Evolutionary conservation across 164 flowering plant genomes (phyloP).

Genomic region (Sextonia rubra): DNA sequence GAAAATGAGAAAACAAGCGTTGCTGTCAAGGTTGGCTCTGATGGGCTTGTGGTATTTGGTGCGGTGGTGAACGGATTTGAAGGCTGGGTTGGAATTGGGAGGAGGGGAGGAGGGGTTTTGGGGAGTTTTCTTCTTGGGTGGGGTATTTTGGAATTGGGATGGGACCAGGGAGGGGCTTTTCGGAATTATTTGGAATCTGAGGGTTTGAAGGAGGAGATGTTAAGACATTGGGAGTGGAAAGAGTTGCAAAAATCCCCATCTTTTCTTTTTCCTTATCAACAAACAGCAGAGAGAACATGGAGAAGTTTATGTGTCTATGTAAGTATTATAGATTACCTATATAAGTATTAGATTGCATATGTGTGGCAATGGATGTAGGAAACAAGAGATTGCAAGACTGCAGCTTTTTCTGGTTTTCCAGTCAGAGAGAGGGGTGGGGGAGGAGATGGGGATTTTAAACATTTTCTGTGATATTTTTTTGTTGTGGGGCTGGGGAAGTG

Average conservation of each 20-base stretch:
- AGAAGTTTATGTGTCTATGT: neutral
- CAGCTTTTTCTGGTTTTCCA: neutral
- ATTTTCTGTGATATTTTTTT: no score
- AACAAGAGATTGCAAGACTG: neutral
- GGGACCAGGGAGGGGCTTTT: constrained; percentile 20
- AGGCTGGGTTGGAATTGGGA: constrained; percentile 33
- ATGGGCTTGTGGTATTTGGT: constrained; percentile 76
- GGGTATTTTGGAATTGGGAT: constrained; percentile 47
- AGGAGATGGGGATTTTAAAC: no score
- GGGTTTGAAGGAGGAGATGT: constrained; percentile 49
- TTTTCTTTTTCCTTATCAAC: neutral
- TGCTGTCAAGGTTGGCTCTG: constrained; percentile 18
- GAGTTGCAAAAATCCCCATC: constrained; percentile 53
- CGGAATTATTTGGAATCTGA: constrained; percentile 20
- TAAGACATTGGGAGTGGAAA: constrained; percentile 61
- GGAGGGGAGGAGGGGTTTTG: constrained; percentile 10
- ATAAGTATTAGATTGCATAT: no score
- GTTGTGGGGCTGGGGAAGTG: no score
- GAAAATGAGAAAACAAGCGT: no score
- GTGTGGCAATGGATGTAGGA: neutral
- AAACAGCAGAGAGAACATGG: no score
- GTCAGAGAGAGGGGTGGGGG: neutral
- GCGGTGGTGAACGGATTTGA: constrained; percentile 51
- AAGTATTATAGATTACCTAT: no score
- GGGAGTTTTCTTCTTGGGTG: constrained; percentile 10